phyloP scores from a whole-genome alignment of 1,284 basidiomycete species.

The Schizophyllum amplum region DNA sequence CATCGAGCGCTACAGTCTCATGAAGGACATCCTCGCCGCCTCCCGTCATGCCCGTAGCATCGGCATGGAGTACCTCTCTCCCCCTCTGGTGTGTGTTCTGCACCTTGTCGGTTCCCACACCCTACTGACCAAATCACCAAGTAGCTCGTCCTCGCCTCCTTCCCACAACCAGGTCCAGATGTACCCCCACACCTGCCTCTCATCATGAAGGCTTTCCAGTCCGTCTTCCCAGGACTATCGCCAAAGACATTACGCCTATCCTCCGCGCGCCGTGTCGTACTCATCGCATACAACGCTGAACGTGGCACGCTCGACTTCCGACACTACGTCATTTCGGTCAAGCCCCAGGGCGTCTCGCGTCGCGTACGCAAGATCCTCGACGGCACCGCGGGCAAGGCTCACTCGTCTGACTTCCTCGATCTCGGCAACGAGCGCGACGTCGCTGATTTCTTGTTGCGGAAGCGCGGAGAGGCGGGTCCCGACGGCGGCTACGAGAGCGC shows the following conservation, averaged over 20 bases:
- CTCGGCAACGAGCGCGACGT: slow-evolving; percentile 89
- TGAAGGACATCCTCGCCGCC: slow-evolving; percentile 73
- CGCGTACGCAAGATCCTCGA: slow-evolving; percentile 88
- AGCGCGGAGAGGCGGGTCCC: slow-evolving; percentile 56
- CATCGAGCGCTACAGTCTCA: slow-evolving; percentile 86
- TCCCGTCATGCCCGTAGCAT: slow-evolving; percentile 66
- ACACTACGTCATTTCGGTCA: slow-evolving; percentile 94
- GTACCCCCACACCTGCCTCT: slow-evolving; percentile 66
- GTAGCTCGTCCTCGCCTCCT: slow-evolving; percentile 70
- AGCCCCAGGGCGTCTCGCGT: slow-evolving; percentile 89
- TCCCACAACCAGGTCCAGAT: slow-evolving; percentile 62
- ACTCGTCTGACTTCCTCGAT: slow-evolving; percentile 54
- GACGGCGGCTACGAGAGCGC: slow-evolving; percentile 86
- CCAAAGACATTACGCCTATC: slow-evolving; percentile 75
- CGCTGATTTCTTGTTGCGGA: slow-evolving; percentile 87
- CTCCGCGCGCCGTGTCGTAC: slow-evolving; percentile 84
- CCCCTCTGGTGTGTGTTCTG: slow-evolving; percentile 62
- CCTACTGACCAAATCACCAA: slow-evolving; percentile 3
- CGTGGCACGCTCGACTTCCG: slow-evolving; percentile 87
- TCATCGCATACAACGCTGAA: slow-evolving; percentile 86
- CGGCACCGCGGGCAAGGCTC: slow-evolving; percentile 38
- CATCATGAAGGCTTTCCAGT: slow-evolving; percentile 83
- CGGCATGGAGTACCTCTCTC: slow-evolving; percentile 79
- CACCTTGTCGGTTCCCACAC: background rate
- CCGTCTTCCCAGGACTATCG: slow-evolving; percentile 79